Evolutionary conservation across 805 yeast species (phyloP).

Genomic region (Jamesozyma rosinii): DNA sequence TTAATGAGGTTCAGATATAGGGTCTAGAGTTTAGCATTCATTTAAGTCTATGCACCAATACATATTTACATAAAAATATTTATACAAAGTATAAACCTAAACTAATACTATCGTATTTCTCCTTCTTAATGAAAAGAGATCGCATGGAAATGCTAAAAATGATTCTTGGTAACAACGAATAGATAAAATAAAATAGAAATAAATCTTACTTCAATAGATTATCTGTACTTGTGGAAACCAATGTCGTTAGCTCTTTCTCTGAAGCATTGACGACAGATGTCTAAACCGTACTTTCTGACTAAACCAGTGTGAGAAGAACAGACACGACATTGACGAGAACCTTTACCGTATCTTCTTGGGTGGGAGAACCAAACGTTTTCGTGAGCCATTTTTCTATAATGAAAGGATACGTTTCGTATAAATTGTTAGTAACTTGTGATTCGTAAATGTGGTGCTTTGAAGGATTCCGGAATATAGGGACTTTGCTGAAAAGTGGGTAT

Average conservation of each 20-base stretch:
- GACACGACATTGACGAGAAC: conserved; percentile 99
- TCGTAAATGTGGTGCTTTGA: no score
- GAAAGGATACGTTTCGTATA: not conserved
- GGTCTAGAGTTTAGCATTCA: not conserved
- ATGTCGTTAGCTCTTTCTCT: conserved; percentile 98
- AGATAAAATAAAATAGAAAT: not conserved
- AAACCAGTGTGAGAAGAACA: conserved; percentile 98
- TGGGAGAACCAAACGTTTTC: conserved; percentile 99
- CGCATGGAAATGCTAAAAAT: not conserved
- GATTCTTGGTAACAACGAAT: not conserved
- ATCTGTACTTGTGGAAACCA: conserved; percentile 98
- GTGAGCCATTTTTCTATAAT: conserved; percentile 82
- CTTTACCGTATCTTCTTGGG: conserved; percentile 99
- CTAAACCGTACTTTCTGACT: conserved; percentile 98
- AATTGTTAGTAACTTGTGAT: conserved; percentile 4
- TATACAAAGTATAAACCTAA: not conserved
- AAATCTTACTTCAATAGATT: conserved; percentile 30
- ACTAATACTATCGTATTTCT: not conserved
- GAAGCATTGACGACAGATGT: conserved; percentile 99
- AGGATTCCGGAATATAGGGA: not conserved
- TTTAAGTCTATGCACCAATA: not conserved
- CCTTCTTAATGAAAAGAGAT: not conserved
- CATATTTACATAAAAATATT: not conserved
- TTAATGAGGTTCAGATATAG: not conserved
- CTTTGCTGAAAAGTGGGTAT: no score